Evolutionary conservation across 768 basidiomycete species (phyloP).

Genomic region (Tylopilus cervinicoccineus): DNA sequence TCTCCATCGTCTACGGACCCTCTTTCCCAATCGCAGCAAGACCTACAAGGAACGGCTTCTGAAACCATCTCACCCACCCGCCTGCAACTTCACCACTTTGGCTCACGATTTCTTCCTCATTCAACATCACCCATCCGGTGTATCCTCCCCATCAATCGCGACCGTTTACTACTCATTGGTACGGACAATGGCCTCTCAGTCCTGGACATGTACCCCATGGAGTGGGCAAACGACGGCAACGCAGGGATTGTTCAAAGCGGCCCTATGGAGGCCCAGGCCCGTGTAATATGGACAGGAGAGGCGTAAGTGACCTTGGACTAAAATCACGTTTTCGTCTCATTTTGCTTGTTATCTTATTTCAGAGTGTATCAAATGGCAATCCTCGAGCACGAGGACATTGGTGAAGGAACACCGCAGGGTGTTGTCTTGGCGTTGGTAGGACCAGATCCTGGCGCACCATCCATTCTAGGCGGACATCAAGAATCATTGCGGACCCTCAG

Average conservation of each 20-base stretch:
- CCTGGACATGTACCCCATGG: conserved; percentile 76
- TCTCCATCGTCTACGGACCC: conserved; percentile 22
- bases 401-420: conserved; percentile 59
- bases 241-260: conserved; percentile 46
- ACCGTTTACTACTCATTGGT: conserved; percentile 69
- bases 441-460: conserved; percentile 47
- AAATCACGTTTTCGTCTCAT: neutral
- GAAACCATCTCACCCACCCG: conserved; percentile 59
- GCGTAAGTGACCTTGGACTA: conserved; percentile 41
- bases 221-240: conserved; percentile 48
- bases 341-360: neutral
- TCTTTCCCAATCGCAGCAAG: conserved; percentile 30
- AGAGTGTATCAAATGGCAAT: conserved; percentile 79
- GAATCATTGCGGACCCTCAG: conserved; percentile 57
- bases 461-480: conserved; percentile 41
- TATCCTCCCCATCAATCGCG: conserved; percentile 63
- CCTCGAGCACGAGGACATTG: conserved; percentile 58
- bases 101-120: conserved; percentile 83
- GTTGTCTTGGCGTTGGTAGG: conserved; percentile 77
- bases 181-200: conserved; percentile 79
- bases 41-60: conserved; percentile 38
- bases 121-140: conserved; percentile 71
- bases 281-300: conserved; percentile 74
- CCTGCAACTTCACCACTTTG: conserved; percentile 70
- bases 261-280: conserved; percentile 67